Evolutionary conservation across 768 basidiomycete species (phyloP).

Genomic region (Trichaptum fuscoviolaceum): DNA sequence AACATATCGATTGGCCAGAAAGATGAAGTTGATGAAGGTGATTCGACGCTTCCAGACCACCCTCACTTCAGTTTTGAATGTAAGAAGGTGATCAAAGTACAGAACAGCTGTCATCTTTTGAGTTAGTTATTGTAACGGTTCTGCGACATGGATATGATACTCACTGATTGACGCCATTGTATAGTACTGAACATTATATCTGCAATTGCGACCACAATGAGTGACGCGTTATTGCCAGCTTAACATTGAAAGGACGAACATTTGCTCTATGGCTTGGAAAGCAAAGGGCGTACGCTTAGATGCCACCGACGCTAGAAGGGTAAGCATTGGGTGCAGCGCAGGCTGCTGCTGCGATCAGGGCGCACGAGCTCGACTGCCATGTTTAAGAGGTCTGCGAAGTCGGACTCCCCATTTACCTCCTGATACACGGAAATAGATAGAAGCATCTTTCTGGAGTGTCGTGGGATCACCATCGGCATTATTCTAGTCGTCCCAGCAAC

Average conservation of each 20-base stretch:
- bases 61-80: not conserved
- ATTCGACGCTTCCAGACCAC: not conserved
- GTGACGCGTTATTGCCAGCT: not conserved
- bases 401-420: not conserved
- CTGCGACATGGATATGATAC: not conserved
- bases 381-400: not conserved
- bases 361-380: not conserved
- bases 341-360: not conserved
- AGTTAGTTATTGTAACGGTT: not conserved
- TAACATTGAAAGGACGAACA: not conserved
- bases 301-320: not conserved
- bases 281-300: not conserved
- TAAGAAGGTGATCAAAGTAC: not conserved
- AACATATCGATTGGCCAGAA: not conserved
- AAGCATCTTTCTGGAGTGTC: not conserved
- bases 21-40: not conserved
- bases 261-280: not conserved
- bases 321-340: not conserved
- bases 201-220: not conserved
- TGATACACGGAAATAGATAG: not conserved
- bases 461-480: not conserved
- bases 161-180: not conserved
- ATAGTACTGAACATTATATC: not conserved
- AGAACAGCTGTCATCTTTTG: not conserved
- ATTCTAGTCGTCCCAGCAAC: not conserved